These are phyloP conservation scores for Vitis rupestris DNA, from an alignment of 164 flowering plant genomes.

Conservation along the genomic window DNA sequence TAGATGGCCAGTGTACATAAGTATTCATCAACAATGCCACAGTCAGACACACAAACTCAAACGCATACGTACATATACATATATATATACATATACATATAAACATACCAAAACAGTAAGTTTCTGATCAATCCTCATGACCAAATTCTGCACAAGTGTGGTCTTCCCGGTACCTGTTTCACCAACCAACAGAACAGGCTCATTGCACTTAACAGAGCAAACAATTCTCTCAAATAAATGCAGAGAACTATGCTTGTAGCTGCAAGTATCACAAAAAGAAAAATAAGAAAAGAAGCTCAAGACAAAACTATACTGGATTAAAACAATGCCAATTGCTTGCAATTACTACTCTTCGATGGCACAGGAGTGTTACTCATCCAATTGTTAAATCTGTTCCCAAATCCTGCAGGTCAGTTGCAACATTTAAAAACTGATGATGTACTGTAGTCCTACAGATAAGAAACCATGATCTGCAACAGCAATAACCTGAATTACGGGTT, in stretches of 20 bases:
- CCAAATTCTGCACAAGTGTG: conserved; percentile 90
- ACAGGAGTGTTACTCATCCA: conserved; percentile 58
- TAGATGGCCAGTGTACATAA: no score
- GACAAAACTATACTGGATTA: neutral
- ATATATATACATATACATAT: conserved; percentile 3
- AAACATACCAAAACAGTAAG: conserved; percentile 82
- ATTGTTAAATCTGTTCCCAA: conserved; percentile 40
- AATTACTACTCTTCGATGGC: conserved; percentile 26
- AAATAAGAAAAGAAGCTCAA: neutral
- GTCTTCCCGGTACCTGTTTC: conserved; percentile 99
- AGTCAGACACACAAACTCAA: neutral
- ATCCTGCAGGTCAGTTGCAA: conserved; percentile 39
- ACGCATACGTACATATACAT: no score
- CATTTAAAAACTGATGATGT: conserved; percentile 5
- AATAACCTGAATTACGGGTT: conserved; percentile 68
- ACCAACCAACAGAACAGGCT: conserved; percentile 95
- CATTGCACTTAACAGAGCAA: conserved; percentile 78
- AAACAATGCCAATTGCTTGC: neutral
- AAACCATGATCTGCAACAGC: neutral
- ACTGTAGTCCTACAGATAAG: neutral
- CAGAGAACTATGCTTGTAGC: conserved; percentile 50
- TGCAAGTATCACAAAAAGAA: conserved; percentile 24
- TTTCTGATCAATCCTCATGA: conserved; percentile 65
- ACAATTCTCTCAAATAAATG: conserved; percentile 82
- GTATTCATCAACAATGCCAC: neutral